Percentiles rank a stretch among this genome's conserved stretches.
phyloP scores from a whole-genome alignment of 2,329 filamentous ascomycete genomes.

The Acrocalymma vagum region DNA sequence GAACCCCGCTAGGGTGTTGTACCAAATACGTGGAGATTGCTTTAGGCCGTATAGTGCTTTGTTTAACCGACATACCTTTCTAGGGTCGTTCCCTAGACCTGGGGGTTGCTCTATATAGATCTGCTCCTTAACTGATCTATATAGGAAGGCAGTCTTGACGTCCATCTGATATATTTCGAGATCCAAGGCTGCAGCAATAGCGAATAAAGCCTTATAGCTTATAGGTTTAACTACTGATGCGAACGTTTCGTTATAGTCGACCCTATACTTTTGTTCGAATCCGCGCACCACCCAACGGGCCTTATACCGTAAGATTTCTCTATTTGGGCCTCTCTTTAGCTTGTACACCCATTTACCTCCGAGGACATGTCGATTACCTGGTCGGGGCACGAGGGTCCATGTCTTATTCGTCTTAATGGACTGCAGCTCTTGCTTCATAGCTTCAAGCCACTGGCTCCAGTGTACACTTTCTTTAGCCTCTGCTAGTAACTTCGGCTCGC shows the following conservation, averaged over 20 bases:
- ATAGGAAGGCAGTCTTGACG: conserved; percentile 41
- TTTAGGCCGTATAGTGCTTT: conserved; percentile 23
- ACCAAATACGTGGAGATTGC: conserved; percentile 35
- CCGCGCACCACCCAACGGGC: conserved; percentile 31
- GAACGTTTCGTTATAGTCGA: conserved; percentile 36
- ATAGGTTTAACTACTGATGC: conserved; percentile 31
- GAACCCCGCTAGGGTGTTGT: conserved; percentile 21
- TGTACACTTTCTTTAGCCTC: too few species aligned
- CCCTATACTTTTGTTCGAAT: conserved; percentile 29
- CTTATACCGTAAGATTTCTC: conserved; percentile 28
- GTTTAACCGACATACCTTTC: conserved; percentile 13
- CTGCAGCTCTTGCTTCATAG: too few species aligned
- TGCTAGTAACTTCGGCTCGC: too few species aligned
- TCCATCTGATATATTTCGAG: conserved; percentile 38
- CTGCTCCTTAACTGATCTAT: conserved; percentile 29
- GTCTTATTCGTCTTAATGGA: too few species aligned
- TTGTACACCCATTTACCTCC: conserved; percentile 29
- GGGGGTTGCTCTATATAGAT: conserved; percentile 34
- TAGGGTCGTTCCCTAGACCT: conserved; percentile 8
- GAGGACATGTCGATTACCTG: too few species aligned
- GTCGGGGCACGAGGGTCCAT: too few species aligned
- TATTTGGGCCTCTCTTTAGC: conserved; percentile 23
- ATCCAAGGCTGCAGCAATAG: conserved; percentile 19
- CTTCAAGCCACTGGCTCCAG: too few species aligned
- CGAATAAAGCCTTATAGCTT: conserved; percentile 33